phyloP scores from a whole-genome alignment of 2,329 filamentous ascomycete genomes.

The Hypomyces rosellus region DNA sequence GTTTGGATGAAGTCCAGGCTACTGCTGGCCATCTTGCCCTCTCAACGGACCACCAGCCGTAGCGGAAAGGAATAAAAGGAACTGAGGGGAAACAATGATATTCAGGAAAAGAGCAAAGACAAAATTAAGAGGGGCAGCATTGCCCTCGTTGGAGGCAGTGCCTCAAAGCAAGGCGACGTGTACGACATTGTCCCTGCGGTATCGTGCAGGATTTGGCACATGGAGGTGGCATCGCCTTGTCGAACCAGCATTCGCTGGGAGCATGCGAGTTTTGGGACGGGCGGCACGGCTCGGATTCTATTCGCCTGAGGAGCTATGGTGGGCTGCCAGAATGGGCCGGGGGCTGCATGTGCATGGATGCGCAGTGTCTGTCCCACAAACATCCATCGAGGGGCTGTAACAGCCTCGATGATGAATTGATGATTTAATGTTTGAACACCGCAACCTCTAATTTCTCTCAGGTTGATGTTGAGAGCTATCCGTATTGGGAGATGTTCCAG shows the following conservation, averaged over 20 bases:
- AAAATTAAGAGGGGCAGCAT: neutral
- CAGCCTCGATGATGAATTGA: too few species aligned
- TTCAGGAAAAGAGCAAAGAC: neutral
- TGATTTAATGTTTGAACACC: too few species aligned
- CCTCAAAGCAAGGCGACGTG: constrained; percentile 3
- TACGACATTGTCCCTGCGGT: neutral
- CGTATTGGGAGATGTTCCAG: too few species aligned
- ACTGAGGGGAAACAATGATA: neutral
- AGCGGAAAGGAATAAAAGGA: neutral
- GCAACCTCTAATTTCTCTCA: too few species aligned
- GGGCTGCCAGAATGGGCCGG: constrained; percentile 4
- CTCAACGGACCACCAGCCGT: neutral
- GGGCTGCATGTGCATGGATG: neutral
- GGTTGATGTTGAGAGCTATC: too few species aligned
- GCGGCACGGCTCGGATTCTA: constrained; percentile 8
- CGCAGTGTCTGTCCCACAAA: too few species aligned
- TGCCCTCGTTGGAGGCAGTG: constrained; percentile 1
- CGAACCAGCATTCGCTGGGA: constrained; percentile 1
- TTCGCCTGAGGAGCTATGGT: neutral
- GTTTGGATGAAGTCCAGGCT: constrained; percentile 21
- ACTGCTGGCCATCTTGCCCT: constrained; percentile 13
- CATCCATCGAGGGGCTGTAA: too few species aligned
- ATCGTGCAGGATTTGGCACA: constrained; percentile 3
- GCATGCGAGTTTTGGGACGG: constrained; percentile 2
- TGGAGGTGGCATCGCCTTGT: neutral